These are phyloP conservation scores for Tagetes patula DNA, from an alignment of 129 eudicot species.

Conservation along the genomic window DNA sequence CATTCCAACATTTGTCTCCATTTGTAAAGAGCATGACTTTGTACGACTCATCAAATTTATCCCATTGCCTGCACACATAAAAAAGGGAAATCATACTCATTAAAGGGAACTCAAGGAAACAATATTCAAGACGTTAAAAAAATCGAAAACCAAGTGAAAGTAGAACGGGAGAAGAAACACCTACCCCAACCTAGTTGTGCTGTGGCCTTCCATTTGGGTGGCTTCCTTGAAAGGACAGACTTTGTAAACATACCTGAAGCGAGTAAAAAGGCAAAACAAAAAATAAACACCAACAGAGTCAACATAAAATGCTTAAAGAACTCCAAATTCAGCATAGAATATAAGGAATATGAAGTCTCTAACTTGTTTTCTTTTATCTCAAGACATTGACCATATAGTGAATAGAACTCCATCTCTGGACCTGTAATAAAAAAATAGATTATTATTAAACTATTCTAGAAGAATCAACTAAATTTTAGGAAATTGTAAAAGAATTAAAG, in stretches of 20 bases:
- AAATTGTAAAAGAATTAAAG: not conserved
- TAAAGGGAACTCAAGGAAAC: not conserved
- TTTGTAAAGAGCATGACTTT: constrained; percentile 66
- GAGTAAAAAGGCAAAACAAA: not conserved
- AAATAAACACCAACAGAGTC: not conserved
- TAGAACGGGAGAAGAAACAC: constrained; percentile 22
- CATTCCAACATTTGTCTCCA: constrained; percentile 99
- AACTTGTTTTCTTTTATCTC: constrained; percentile 92
- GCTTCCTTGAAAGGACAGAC: constrained; percentile 94
- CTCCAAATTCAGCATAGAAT: constrained; percentile 16
- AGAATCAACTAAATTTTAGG: not conserved
- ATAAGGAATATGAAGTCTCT: constrained; percentile 19
- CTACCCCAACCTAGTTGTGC: constrained; percentile 92
- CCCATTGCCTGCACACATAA: constrained; percentile 62
- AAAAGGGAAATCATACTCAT: not conserved
- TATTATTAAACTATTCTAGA: not conserved
- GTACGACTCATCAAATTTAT: constrained; percentile 89
- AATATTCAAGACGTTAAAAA: not conserved
- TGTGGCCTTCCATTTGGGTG: constrained; percentile 87
- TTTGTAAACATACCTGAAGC: constrained; percentile 85
- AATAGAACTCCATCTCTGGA: constrained; percentile 84
- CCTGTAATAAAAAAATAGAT: constrained; percentile 50
- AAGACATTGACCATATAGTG: constrained; percentile 77
- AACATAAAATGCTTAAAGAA: constrained; percentile 3
- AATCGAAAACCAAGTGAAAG: constrained; percentile 1